Evolutionary conservation across 129 eudicot species (phyloP).

Genomic region (Pulicaria dysenterica): DNA sequence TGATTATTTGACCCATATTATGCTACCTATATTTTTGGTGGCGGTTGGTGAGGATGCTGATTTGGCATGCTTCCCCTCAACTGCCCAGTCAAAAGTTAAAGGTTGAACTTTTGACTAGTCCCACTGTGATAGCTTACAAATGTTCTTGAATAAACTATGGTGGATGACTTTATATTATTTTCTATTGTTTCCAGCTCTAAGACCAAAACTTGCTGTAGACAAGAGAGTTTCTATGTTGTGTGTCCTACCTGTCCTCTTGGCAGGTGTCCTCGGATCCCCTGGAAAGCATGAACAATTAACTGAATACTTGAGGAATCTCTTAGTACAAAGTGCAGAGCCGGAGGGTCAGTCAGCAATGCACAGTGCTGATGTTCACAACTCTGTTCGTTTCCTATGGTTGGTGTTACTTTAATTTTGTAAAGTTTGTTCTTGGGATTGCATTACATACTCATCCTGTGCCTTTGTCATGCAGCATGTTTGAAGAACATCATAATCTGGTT

Average conservation of each 20-base stretch:
- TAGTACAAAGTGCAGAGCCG: conserved; percentile 57
- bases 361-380: conserved; percentile 62
- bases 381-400: conserved; percentile 93
- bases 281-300: conserved; percentile 71
- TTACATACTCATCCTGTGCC: conserved; percentile 24
- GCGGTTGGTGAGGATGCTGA: conserved; percentile 83
- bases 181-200: conserved; percentile 53
- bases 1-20: conserved; percentile 67
- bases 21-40: conserved; percentile 80
- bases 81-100: conserved; percentile 62
- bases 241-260: conserved; percentile 78
- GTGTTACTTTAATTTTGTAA: conserved; percentile 24
- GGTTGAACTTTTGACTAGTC: conserved; percentile 39
- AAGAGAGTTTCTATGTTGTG: conserved; percentile 81
- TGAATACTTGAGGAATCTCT: conserved; percentile 66
- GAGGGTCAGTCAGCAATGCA: conserved; percentile 53
- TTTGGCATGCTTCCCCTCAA: conserved; percentile 63
- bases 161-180: background rate
- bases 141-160: conserved; percentile 3
- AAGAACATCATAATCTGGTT: conserved; percentile 78
- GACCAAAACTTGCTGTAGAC: conserved; percentile 60
- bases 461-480: conserved; percentile 63
- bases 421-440: conserved; percentile 3
- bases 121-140: background rate
- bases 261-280: conserved; percentile 81